A percentile compares a stretch with the other conserved stretches of the same genome.
Conservation (phyloP, 495 filamentous ascomycete species). For the Tuber umbilicatum region DNA sequence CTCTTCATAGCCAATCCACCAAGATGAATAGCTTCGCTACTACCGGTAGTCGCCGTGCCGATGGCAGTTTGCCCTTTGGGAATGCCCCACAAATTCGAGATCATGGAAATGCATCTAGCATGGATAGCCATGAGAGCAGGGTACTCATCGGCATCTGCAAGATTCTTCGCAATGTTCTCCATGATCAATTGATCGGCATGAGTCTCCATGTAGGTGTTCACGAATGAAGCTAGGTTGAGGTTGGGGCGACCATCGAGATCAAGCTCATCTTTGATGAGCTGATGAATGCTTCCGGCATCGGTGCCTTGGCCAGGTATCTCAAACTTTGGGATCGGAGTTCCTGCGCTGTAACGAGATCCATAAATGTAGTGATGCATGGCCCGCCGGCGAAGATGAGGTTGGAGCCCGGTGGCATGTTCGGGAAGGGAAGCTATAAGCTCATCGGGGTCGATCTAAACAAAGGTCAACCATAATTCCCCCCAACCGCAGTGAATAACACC, state of each 20-base stretch:
- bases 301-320: slow-evolving; percentile 57
- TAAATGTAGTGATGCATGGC: slow-evolving; percentile 58
- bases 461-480: not conserved
- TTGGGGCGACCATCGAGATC: slow-evolving; percentile 69
- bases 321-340: slow-evolving; percentile 62
- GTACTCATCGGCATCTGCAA: slow-evolving; percentile 64
- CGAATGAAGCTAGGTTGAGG: slow-evolving; percentile 65
- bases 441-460: slow-evolving; percentile 54
- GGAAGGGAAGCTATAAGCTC: slow-evolving; percentile 54
- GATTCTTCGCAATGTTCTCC: slow-evolving; percentile 64
- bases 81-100: slow-evolving; percentile 63
- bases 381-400: slow-evolving; percentile 42
- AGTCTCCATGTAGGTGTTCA: slow-evolving; percentile 65
- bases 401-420: slow-evolving; percentile 45
- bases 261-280: slow-evolving; percentile 66
- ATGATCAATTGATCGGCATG: slow-evolving; percentile 59
- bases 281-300: slow-evolving; percentile 58
- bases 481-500: not conserved
- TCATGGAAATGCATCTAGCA: slow-evolving; percentile 63
- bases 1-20: slow-evolving; percentile 74
- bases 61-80: slow-evolving; percentile 61
- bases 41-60: slow-evolving; percentile 67
- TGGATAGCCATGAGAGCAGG: slow-evolving; percentile 69
- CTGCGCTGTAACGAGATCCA: slow-evolving; percentile 56
- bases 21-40: slow-evolving; percentile 66